These are phyloP conservation scores for Pleoardoris graminearum DNA, from an alignment of 2,329 filamentous ascomycete species.

Conservation along the genomic window DNA sequence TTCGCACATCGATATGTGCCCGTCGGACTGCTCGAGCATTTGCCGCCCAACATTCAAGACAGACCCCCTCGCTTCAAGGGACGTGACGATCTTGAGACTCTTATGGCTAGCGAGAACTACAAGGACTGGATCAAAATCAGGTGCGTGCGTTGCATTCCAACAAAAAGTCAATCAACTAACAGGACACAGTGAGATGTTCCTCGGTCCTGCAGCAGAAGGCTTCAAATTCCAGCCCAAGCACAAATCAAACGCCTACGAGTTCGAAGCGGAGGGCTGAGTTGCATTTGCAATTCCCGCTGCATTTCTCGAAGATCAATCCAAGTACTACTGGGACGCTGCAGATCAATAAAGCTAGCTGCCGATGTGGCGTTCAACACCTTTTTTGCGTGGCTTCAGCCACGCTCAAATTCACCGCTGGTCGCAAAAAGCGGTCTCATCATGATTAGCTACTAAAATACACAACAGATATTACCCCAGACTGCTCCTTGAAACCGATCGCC, in stretches of 20 bases:
- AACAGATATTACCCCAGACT: neutral
- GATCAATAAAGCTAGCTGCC: too few relatives aligned
- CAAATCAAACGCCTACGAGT: slow-evolving; percentile 89
- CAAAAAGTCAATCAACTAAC: slow-evolving; percentile 16
- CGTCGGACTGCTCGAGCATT: slow-evolving; percentile 80
- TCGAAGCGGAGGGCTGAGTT: slow-evolving; percentile 57
- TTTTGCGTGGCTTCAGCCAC: neutral
- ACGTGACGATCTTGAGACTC: slow-evolving; percentile 88
- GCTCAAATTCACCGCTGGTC: neutral
- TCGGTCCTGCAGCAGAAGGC: slow-evolving; percentile 84
- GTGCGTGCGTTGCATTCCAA: slow-evolving; percentile 54
- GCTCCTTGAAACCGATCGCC: neutral
- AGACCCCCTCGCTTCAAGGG: slow-evolving; percentile 82
- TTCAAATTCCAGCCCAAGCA: slow-evolving; percentile 98
- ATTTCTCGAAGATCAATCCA: too few relatives aligned
- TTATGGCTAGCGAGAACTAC: slow-evolving; percentile 88
- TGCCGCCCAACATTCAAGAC: slow-evolving; percentile 88
- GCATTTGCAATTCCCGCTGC: neutral
- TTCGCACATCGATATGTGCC: slow-evolving; percentile 93
- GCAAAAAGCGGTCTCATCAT: neutral
- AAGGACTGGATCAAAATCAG: slow-evolving; percentile 99
- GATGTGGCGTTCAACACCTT: too few relatives aligned
- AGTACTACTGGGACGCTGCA: too few relatives aligned
- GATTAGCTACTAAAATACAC: neutral
- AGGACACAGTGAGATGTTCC: slow-evolving; percentile 83